Percentiles rank a stretch among this genome's conserved stretches.
Evolutionary conservation across 139 green algal genomes (phyloP).

Genomic region (Volvox reticuliferus): DNA sequence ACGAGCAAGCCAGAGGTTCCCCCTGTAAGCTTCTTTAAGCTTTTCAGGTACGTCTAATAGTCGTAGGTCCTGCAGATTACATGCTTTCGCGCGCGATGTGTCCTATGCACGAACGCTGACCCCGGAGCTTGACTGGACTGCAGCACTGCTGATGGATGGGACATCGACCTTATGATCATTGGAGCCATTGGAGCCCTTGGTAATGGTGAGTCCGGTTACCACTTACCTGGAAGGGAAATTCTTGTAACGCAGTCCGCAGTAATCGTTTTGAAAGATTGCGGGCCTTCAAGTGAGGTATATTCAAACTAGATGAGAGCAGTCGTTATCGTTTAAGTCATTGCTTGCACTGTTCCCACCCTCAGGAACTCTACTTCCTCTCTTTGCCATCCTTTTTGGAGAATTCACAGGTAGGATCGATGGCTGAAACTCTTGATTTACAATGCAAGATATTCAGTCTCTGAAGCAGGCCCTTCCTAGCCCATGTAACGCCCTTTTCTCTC

Average conservation of each 20-base stretch:
- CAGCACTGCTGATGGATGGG: conserved; percentile 57
- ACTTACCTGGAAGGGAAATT: no score
- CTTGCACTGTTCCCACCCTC: not conserved
- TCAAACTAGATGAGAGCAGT: no score
- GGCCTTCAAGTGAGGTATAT: no score
- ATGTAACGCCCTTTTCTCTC: no score
- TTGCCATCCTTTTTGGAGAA: conserved; percentile 78
- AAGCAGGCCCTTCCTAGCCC: no score
- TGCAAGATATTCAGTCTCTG: no score
- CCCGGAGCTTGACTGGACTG: not conserved
- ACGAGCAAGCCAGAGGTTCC: not conserved
- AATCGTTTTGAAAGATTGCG: no score
- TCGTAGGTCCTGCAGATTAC: no score
- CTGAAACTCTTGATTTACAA: no score
- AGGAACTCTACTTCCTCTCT: conserved; percentile 50
- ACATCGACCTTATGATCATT: conserved; percentile 52
- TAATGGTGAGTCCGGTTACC: not conserved
- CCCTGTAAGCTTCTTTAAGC: conserved; percentile 12
- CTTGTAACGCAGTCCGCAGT: no score
- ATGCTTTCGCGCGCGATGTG: no score
- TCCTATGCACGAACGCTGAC: not conserved
- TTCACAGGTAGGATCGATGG: conserved; percentile 54
- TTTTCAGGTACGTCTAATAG: not conserved
- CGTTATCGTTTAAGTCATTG: no score
- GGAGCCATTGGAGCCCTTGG: conserved; percentile 50